Base-by-base conservation (phyloP, 2,329 filamentous ascomycete genomes). In the Spiromastix sp. region DNA sequence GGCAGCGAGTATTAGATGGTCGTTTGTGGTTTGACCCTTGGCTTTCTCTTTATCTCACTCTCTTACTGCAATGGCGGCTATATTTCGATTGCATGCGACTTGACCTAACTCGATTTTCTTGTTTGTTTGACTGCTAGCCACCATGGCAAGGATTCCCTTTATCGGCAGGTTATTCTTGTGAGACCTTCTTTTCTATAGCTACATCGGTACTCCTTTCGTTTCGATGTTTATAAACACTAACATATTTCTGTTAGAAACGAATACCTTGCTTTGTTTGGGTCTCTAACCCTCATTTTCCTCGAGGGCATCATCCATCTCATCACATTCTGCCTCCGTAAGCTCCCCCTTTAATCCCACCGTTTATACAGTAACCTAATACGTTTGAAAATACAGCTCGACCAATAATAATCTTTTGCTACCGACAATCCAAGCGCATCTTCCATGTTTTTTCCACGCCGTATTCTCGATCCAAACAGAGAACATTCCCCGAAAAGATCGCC, bases 231-330 rank as follows among this genome's bases (percentile, higher is more conserved):
- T 9, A n/a, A 15, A 9, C 7, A 13, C 17, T 15, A 4, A n/a
- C n/a, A n/a, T n/a, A n/a, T n/a, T n/a, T n/a, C n/a, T n/a, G n/a
- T n/a, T 41, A 86, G 82, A 59, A 72, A 72, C 60, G 87, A 98
- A 65, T 96, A 96, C 64, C 63, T 93, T 43, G 85, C 87, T 25
- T 74, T 98, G 28, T 62, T 91, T 30, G 77, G 79, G 37, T 96
- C 89, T 5, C 82, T 96, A 51, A 51, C 85, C 34, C 73, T 98
- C 24, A 79, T 96, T 39, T 71, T 77, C 30, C 70, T 94, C 46
- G 91, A 98, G 60, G 78, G 79, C 38, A 52, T 93, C 41, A 81
- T 94, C 49, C 79, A 89, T 49, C 68, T 93, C 39, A 74, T 94
- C 42, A 96, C 91, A 2, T 73, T 95, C 42, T 84, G 85, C 22